phyloP scores from a whole-genome alignment of 164 flowering plant species.

The Magnolia changhungtana region DNA sequence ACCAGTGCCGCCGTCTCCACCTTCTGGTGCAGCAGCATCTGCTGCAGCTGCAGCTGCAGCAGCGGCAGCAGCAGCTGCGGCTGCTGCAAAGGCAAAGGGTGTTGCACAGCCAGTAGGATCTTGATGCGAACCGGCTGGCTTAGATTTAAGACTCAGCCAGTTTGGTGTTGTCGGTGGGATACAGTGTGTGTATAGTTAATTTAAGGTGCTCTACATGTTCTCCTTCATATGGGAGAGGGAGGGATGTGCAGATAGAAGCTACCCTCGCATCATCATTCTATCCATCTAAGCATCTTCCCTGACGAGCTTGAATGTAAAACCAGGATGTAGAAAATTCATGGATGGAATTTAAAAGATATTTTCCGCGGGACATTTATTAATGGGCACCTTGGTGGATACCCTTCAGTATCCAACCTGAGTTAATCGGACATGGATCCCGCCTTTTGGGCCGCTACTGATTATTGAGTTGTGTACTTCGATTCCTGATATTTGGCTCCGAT shows the following conservation, averaged over 20 bases:
- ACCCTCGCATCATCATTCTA: not conserved
- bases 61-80: slow-evolving; percentile 46
- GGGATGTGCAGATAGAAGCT: not conserved
- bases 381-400: too few relatives aligned
- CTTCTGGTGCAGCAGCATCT: slow-evolving; percentile 67
- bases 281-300: not conserved
- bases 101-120: slow-evolving; percentile 75
- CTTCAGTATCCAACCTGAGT: too few relatives aligned
- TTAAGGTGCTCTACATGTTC: not conserved
- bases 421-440: too few relatives aligned
- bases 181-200: slow-evolving; percentile 4
- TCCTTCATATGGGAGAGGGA: not conserved
- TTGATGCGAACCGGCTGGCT: slow-evolving; percentile 11
- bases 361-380: too few relatives aligned
- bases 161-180: not conserved
- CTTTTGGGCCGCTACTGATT: too few relatives aligned
- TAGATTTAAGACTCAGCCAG: not conserved
- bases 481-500: too few relatives aligned
- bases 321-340: not conserved
- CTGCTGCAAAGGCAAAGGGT: slow-evolving; percentile 74
- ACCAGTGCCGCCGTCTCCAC: slow-evolving; percentile 56
- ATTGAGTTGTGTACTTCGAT: too few relatives aligned
- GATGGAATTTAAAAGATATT: not conserved
- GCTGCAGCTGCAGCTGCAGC: slow-evolving; percentile 76
- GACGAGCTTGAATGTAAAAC: not conserved